Evolutionary conservation across 2,329 filamentous ascomycete species (phyloP).

Genomic region (Neofusicoccum sp.): DNA sequence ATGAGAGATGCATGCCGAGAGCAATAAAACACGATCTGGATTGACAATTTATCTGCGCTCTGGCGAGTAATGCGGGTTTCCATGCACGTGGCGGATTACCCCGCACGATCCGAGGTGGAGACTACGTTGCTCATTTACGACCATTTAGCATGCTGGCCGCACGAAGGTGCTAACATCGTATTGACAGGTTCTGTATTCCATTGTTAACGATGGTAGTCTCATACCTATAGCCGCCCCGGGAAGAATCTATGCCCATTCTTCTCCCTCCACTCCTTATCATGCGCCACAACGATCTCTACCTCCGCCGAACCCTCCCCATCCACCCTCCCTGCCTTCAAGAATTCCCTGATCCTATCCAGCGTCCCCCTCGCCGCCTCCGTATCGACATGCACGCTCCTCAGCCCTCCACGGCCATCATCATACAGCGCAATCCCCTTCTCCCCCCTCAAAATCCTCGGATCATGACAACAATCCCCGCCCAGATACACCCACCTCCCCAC

Average conservation of each 20-base stretch:
- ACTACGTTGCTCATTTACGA: background rate
- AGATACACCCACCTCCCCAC: slow-evolving; percentile 51
- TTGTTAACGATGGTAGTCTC: background rate
- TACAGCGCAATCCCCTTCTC: slow-evolving; percentile 57
- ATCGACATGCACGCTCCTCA: slow-evolving; percentile 56
- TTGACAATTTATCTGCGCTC: background rate
- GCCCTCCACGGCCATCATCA: slow-evolving; percentile 47
- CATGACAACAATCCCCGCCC: slow-evolving; percentile 58
- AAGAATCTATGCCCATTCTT: slow-evolving; percentile 34
- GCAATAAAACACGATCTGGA: no score
- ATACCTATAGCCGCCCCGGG: slow-evolving; percentile 32
- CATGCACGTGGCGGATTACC: slow-evolving; percentile 4
- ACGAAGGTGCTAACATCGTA: no score
- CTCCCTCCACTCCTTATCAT: slow-evolving; percentile 54
- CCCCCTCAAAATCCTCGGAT: slow-evolving; percentile 53
- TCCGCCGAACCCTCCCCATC: slow-evolving; percentile 26
- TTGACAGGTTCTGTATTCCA: no score
- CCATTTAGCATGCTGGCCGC: no score
- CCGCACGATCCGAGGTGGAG: background rate
- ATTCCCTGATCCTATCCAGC: slow-evolving; percentile 44
- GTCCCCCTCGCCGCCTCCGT: slow-evolving; percentile 49
- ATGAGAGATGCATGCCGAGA: no score
- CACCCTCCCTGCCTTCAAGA: slow-evolving; percentile 33
- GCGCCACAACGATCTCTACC: slow-evolving; percentile 56
- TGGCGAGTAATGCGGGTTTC: background rate